Base-by-base conservation (phyloP, 306 rosid genomes). In the Vigna trinervia region DNA sequence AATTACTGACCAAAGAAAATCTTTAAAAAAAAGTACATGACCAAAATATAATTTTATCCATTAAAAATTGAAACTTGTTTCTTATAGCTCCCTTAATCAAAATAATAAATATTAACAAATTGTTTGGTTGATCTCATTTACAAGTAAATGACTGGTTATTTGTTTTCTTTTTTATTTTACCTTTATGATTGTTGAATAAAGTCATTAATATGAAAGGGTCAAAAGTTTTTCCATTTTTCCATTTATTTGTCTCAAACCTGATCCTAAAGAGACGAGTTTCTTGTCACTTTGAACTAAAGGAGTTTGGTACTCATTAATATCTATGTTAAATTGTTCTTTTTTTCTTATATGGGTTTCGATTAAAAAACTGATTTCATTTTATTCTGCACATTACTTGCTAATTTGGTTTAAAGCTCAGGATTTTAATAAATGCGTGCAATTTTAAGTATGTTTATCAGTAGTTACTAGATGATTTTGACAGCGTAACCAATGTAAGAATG, bases 391-490 rank as follows among this genome's bases (percentile, higher is more conserved):
- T 30, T 51, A 10, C 63, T 4, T 66, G 62, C 26, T 30, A 15
- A 69, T 46, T 32, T 67, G 65, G 57, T 22, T 14, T 23, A 61
- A 70, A 7, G 14, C 10, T 45, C 15, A 67, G 47, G 10, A 56
- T 62, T 23, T 65, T 47, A 36, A 30, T 11, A 41, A 72, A 72
- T 47, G 26, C 2, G 45, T 62, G 58, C 4, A 46, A 14, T 67
- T 39, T 65, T 23, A 12, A 32, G 45, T 38, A 34, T 2, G 2
- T 12, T 61, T 9, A 30, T 61, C 22, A 1, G 17, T 15, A 2
- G 46, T 28, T 36, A 30, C 58, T 43, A 26, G 61, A 52, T 67
- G 85, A 85, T 74, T 74, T 74, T 78, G 85, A 85, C 81, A 4
- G 57, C 53, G 70, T 60, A 81, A 74, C 88, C 50, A 36, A 67